Conservation (phyloP, 352 stramenopile species). For the Pythium scleroteichum region DNA sequence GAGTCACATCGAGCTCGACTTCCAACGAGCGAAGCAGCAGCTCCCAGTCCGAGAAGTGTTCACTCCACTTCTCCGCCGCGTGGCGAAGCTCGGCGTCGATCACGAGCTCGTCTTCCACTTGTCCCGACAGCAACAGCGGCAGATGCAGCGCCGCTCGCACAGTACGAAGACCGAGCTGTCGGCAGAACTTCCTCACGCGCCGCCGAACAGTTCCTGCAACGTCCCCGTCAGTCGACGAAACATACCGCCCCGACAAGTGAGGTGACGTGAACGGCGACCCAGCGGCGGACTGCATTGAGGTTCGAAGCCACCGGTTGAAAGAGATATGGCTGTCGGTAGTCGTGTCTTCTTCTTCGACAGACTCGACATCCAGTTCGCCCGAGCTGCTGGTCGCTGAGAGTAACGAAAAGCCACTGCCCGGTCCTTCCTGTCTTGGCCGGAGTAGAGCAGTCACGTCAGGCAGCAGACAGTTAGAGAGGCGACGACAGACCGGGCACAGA, state of each 20-base stretch:
- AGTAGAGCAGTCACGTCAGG: constrained; percentile 31
- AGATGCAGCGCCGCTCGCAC: constrained; percentile 48
- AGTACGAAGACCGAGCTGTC: constrained; percentile 49
- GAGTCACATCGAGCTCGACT: constrained; percentile 56
- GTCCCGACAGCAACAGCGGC: constrained; percentile 48
- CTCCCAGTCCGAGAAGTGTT: constrained; percentile 52
- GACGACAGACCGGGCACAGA: constrained; percentile 73
- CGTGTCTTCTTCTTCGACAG: constrained; percentile 1
- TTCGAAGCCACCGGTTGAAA: constrained; percentile 16
- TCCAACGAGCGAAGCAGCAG: constrained; percentile 59
- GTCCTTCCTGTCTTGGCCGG: not conserved
- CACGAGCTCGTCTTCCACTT: constrained; percentile 42
- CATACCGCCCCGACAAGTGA: not conserved
- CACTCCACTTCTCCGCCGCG: constrained; percentile 39
- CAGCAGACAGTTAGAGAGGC: constrained; percentile 74
- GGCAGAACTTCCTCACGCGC: constrained; percentile 54
- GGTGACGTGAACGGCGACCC: constrained; percentile 3
- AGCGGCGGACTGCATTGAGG: constrained; percentile 1
- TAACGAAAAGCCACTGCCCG: constrained; percentile 22
- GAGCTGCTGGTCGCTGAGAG: constrained; percentile 1
- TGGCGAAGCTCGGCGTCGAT: constrained; percentile 59
- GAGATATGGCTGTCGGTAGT: constrained; percentile 3
- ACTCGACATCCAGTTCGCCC: constrained; percentile 12
- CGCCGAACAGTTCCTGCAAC: constrained; percentile 31
- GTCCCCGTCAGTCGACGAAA: constrained; percentile 1